Evolutionary conservation across 805 yeast species (phyloP).

Genomic region (Ogataea neopini): DNA sequence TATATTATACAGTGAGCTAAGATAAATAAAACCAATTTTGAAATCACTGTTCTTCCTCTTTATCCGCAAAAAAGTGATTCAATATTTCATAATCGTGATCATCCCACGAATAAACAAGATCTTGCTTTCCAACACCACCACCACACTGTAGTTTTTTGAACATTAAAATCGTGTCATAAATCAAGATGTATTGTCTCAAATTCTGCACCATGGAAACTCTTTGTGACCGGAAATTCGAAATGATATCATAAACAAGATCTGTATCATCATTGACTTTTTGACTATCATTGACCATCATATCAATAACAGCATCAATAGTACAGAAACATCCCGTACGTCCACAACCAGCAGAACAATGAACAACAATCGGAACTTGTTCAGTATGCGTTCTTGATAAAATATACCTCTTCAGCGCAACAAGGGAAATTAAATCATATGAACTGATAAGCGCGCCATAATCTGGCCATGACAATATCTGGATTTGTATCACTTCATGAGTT

Average conservation of each 20-base stretch:
- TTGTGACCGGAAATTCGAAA: conserved; percentile 50
- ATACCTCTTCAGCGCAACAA: conserved; percentile 43
- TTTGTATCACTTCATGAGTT: conserved; percentile 58
- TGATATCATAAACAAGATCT: conserved; percentile 49
- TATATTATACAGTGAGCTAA: neutral
- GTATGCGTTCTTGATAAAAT: conserved; percentile 22
- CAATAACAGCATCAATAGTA: conserved; percentile 61
- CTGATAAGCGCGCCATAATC: conserved; percentile 70
- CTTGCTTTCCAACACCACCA: conserved; percentile 7
- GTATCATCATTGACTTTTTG: conserved; percentile 16
- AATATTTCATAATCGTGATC: conserved; percentile 15
- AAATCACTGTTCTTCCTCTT: conserved; percentile 11
- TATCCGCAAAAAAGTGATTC: conserved; percentile 19
- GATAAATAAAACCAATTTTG: neutral
- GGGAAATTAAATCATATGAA: conserved; percentile 56
- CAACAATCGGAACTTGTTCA: conserved; percentile 51
- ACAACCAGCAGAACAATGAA: conserved; percentile 96
- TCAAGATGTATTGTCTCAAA: conserved; percentile 51
- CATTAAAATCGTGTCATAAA: conserved; percentile 44
- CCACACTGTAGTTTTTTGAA: conserved; percentile 25
- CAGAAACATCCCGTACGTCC: conserved; percentile 94
- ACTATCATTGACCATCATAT: conserved; percentile 32
- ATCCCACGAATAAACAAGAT: conserved; percentile 17
- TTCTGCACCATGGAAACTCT: conserved; percentile 62
- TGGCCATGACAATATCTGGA: conserved; percentile 81